Evolutionary conservation across 306 rosid species (phyloP), one percentile per base, ranked within the genome.

Genomic region (Mimosa bimucronata): DNA sequence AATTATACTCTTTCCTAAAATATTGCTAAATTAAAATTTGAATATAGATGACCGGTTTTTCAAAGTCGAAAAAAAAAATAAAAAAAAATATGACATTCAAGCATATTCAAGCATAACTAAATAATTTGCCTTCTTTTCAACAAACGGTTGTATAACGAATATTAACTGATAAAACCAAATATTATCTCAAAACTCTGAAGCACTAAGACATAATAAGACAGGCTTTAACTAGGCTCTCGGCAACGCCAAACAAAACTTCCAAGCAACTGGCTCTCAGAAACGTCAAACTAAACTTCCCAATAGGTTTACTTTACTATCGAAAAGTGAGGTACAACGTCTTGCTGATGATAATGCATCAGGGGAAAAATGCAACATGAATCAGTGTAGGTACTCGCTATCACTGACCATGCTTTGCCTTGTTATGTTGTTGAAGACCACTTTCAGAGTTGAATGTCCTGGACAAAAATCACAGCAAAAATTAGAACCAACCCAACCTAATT

Each of bases 321-420:
- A 82, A 82, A 85, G 82, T 66, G 12, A 23, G 50, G 34, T n/a
- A 55, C 46, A 80, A 62, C 7, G 53, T 45, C 84, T 81, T 61
- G 31, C 41, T 48, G 69, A 69, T 37, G 75, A n/a, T 12, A 71
- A 66, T 19, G 55, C 67, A 41, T 71, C 46, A 42, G 7, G 15
- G 29, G 3, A 69, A 78, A 67, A 77, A 19, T 75, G 78, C 38
- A 68, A 79, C 72, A 48, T 26, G 73, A 76, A 74, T 44, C 26
- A 23, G 48, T 3, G 9, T 37, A 6, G 62, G 12, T 8, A 28
- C 9, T 28, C 41, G 9, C 34, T 18, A 53, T 68, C 83, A 83
- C 80, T 85, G 65, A 21, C 58, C 34, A 26, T 92, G 98, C 83
- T 94, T 94, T 0, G 97, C 98, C 88, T 92, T 92, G 10, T 58